Base-by-base conservation (phyloP, 2,329 filamentous ascomycete genomes). In the Alternaria novae-zelandiae region DNA sequence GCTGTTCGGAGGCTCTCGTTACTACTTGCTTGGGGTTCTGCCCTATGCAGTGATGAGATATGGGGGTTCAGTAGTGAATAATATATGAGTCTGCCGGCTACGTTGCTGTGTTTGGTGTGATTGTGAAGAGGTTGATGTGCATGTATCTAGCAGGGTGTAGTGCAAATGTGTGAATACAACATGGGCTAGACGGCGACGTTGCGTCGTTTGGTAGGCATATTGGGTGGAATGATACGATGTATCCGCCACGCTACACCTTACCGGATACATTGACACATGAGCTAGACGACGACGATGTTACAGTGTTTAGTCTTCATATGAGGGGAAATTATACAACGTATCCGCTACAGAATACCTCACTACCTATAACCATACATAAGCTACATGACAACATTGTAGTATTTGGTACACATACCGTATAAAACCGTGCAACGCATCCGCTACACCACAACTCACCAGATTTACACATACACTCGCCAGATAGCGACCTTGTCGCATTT, bases 191-290 rank as follows among this genome's bases (percentile, higher is more conserved):
- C 8, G 36, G n/a, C 5, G 15, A 41, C 36, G 36, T 41, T 41
- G n/a, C 1, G 0, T 15, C n/a, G n/a, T 11, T 41, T 41, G 9
- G 15, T 17, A 3, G 8, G 36, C 6, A 41, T 41, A 6, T 10
- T 2, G 0, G 10, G 9, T 0, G 15, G 8, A 41, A 1, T n/a
- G 0, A 10, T n/a, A 5, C 8, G 9, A 41, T 11, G 36, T 41
- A 41, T 41, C 36, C 36, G 4, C n/a, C 36, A 6, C 36, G 9
- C 0, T 3, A 36, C 1, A 3, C 15, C 8, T 36, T 36, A 2
- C 32, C 15, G 8, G 32, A 36, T 36, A n/a, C 15, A 36, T 36
- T 0, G 0, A 36, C 8, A 36, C 15, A 9, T 36, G 1, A n/a
- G 32, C 32, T n/a, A 5, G 15, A 36, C 30, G 13, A 15, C 13